These are phyloP conservation scores for Gymnopilus dilepis DNA, from an alignment of 768 basidiomycete species.

Conservation along the genomic window DNA sequence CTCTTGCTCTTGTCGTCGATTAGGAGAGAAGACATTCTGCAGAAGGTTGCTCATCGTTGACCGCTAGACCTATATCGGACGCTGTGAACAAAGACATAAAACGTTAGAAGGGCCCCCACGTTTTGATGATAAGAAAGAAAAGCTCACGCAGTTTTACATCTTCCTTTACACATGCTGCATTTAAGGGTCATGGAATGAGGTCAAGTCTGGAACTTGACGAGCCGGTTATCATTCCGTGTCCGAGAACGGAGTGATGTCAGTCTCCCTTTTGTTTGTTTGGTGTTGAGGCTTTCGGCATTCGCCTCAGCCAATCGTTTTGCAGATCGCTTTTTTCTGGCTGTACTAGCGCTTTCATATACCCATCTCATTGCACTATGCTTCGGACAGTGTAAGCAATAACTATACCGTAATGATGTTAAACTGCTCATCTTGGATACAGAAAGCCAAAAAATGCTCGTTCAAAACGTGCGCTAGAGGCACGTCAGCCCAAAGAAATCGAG, in stretches of 20 bases:
- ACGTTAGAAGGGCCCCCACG: neutral
- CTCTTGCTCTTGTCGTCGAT: neutral
- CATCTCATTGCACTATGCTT: conserved; percentile 7
- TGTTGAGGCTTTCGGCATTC: neutral
- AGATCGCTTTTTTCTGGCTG: conserved; percentile 10
- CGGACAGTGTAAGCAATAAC: conserved; percentile 16
- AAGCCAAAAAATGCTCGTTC: conserved; percentile 97
- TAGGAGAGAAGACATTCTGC: neutral
- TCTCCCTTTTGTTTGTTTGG: neutral
- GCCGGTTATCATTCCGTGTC: neutral
- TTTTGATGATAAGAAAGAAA: neutral
- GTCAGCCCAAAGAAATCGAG: conserved; percentile 90
- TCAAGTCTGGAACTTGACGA: neutral
- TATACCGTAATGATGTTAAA: neutral
- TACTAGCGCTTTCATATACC: neutral
- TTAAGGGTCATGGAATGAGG: neutral
- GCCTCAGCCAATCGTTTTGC: conserved; percentile 11
- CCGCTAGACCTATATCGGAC: neutral
- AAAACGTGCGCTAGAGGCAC: conserved; percentile 86
- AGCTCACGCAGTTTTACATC: neutral
- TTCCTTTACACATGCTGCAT: conserved; percentile 5
- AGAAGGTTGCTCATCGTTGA: neutral
- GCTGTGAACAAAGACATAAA: neutral
- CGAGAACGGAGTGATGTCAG: neutral
- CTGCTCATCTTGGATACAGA: conserved; percentile 26